These are phyloP conservation scores for Raffaelea ambrosiae DNA, from an alignment of 2,329 filamentous ascomycete species.

Conservation along the genomic window DNA sequence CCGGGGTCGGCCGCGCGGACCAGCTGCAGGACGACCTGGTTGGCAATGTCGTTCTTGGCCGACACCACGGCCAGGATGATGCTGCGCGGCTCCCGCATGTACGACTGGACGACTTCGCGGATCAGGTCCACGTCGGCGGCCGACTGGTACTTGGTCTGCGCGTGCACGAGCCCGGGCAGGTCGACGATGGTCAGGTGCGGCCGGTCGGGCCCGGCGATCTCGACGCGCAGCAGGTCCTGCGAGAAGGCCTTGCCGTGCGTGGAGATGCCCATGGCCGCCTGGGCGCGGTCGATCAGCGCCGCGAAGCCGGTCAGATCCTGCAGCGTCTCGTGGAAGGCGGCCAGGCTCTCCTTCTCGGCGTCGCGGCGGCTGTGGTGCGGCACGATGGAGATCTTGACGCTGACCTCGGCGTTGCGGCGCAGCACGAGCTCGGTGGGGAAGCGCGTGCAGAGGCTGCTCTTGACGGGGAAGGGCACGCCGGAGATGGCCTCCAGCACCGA, in stretches of 20 bases:
- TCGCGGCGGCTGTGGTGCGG: slow-evolving; percentile 20
- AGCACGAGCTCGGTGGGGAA: slow-evolving; percentile 55
- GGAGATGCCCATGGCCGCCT: slow-evolving; percentile 38
- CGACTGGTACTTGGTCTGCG: slow-evolving; percentile 19
- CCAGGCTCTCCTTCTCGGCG: slow-evolving; percentile 17
- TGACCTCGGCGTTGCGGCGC: slow-evolving; percentile 27
- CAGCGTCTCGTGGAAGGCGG: slow-evolving; percentile 15
- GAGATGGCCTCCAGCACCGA: slow-evolving; percentile 57
- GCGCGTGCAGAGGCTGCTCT: slow-evolving; percentile 49
- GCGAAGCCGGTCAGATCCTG: slow-evolving; percentile 14
- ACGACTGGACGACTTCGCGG: slow-evolving; percentile 32
- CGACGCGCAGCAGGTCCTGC: slow-evolving; percentile 36
- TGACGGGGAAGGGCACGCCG: slow-evolving; percentile 47
- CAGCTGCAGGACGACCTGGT: slow-evolving; percentile 41
- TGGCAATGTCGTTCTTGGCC: slow-evolving; percentile 38
- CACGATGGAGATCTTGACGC: slow-evolving; percentile 27
- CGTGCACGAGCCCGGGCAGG: slow-evolving; percentile 37
- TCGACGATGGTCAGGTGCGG: slow-evolving; percentile 50
- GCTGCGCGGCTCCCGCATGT: slow-evolving; percentile 49
- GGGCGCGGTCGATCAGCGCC: slow-evolving; percentile 30
- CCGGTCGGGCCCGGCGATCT: slow-evolving; percentile 35
- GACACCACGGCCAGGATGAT: slow-evolving; percentile 50
- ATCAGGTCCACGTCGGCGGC: slow-evolving; percentile 22
- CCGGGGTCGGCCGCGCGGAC: slow-evolving; percentile 32
- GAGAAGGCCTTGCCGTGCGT: slow-evolving; percentile 28